These are phyloP conservation scores for Fraxinus sp. DNA, from an alignment of 305 asterid species.

Conservation along the genomic window DNA sequence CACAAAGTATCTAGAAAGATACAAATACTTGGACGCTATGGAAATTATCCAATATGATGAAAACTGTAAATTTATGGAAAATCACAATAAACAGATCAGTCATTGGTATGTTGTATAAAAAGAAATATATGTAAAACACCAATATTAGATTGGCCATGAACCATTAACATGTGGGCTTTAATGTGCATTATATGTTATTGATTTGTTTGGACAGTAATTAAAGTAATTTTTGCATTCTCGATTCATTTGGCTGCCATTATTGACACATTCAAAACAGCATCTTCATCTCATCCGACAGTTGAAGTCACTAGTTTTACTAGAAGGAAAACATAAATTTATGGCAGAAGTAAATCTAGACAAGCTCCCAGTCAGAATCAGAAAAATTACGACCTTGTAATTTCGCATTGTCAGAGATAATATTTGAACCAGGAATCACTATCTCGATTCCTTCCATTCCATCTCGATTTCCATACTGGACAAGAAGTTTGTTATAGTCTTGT, in stretches of 20 bases:
- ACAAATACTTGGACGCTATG: neutral
- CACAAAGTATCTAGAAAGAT: neutral
- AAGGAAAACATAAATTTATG: constrained; percentile 12
- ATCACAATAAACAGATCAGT: neutral
- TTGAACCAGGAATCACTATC: constrained; percentile 22
- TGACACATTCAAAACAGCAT: constrained; percentile 19
- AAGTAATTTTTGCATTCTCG: neutral
- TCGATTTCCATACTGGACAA: constrained; percentile 28
- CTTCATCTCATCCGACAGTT: neutral
- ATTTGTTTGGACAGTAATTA: constrained; percentile 11
- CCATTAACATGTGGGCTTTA: neutral
- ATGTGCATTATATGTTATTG: constrained; percentile 7
- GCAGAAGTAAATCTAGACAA: constrained; percentile 40
- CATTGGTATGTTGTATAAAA: neutral
- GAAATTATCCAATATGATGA: neutral
- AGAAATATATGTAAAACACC: neutral
- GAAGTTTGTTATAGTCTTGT: constrained; percentile 32
- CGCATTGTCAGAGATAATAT: constrained; percentile 17
- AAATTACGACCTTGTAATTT: constrained; percentile 24
- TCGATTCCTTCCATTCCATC: constrained; percentile 26
- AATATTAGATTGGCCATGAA: constrained; percentile 1
- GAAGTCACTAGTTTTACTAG: neutral
- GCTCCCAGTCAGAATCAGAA: constrained; percentile 79
- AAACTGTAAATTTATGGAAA: neutral
- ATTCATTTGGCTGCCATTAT: constrained; percentile 18